These are phyloP conservation scores for Pythium utonaiense DNA, from an alignment of 352 stramenopile genomes.

Conservation along the genomic window DNA sequence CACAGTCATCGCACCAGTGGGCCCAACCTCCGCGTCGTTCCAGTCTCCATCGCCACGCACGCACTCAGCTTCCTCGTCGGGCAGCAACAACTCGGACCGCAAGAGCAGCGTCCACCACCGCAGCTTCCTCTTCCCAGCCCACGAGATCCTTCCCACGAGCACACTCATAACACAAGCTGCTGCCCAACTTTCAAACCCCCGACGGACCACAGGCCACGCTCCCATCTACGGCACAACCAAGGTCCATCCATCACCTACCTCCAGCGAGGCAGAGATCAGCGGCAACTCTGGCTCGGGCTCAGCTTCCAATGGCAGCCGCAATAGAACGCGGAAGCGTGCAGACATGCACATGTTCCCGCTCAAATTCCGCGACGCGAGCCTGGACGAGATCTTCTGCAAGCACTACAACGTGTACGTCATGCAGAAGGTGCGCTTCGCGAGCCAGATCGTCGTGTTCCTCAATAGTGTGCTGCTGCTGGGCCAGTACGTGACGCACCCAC, in stretches of 20 bases:
- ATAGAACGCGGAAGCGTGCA: constrained; percentile 20
- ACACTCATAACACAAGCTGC: constrained; percentile 34
- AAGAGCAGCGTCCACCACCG: constrained; percentile 31
- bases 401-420: constrained; percentile 75
- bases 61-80: constrained; percentile 22
- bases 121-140: constrained; percentile 37
- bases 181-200: constrained; percentile 22
- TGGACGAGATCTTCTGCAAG: constrained; percentile 71
- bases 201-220: constrained; percentile 21
- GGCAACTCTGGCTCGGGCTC: neutral
- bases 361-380: constrained; percentile 47
- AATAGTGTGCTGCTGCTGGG: constrained; percentile 44
- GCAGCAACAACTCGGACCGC: constrained; percentile 27
- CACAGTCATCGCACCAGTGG: neutral
- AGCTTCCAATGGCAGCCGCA: neutral
- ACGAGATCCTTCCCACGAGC: constrained; percentile 40
- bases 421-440: constrained; percentile 55
- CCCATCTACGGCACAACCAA: constrained; percentile 32
- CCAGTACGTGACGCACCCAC: constrained; percentile 40
- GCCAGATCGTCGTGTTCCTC: constrained; percentile 44
- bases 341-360: constrained; percentile 58
- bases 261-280: constrained; percentile 16
- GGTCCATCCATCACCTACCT: constrained; percentile 24
- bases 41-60: constrained; percentile 20
- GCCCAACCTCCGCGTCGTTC: constrained; percentile 2